Evolutionary conservation across 768 basidiomycete genomes (phyloP), one percentile per base, ranked within the genome.

Genomic region (Naganishia vaughanmartiniae): DNA sequence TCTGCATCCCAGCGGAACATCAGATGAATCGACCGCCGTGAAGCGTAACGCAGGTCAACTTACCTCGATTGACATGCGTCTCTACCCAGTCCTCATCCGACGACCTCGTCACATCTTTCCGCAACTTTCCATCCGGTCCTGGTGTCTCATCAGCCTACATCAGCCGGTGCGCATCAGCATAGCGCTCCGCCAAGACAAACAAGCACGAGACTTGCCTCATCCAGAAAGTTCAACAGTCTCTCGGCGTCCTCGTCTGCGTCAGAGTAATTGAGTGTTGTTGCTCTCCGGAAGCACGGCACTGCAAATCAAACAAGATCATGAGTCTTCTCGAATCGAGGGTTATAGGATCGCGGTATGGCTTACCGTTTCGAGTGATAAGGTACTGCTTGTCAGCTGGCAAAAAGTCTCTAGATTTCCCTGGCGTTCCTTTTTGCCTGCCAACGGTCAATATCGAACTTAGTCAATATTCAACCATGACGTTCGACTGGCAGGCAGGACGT

Each of bases 241-340:
- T 99, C 95, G 0, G 90, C 92, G 76, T 98, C 96, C 82, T 96
- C 95, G 79, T 97, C 94, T 14, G 89, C 91, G 75, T 95, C 95
- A 0, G 93, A 93, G 83, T 95, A 94, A 54, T 92, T 90, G 56
- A 96, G 85, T 39, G 93, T 89, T 2, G 90, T 92, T 14, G 93
- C 96, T 75, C 96, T 87, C 55, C 95, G 88, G 36, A 98, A 87
- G 81, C 94, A 98, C 10, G 96, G 92, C n/a, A 98, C 96, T 85
- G 67, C 21, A 31, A 9, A 54, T 24, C 14, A 67, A 15, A 54
- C 24, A 9, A 31, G 28, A 12, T 51, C 10, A 21, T 34, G 24
- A 34, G 26, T 46, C 17, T 26, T 21, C 11, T 21, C 11, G 31
- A 17, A 4, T 15, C 15, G n/a, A n/a, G 5, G 33, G 14, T 30